A percentile compares a stretch with the other conserved stretches of the same genome.
phyloP scores from a whole-genome alignment of 176 grass and related monocot genomes.

The Otatea glauca region DNA sequence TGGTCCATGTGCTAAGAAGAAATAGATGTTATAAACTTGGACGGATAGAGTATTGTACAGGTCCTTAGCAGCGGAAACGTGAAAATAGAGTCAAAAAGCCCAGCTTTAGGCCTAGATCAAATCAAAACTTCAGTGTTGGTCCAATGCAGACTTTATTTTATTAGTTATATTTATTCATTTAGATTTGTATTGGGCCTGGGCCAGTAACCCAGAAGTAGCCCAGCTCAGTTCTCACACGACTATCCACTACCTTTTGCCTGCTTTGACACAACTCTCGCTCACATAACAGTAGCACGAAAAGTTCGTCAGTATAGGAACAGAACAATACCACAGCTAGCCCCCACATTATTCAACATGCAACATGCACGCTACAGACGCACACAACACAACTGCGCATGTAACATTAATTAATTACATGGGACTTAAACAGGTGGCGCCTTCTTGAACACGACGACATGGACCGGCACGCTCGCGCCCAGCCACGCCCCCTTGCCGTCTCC shows the following conservation, averaged over 20 bases:
- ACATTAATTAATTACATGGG: not conserved
- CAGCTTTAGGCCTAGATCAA: too few species aligned
- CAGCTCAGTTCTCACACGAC: not conserved
- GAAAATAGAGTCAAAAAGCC: too few species aligned
- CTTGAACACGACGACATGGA: slow-evolving; percentile 47
- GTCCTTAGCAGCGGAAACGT: too few species aligned
- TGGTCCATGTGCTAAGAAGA: too few species aligned
- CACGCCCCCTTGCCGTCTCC: slow-evolving; percentile 11
- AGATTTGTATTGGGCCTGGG: not conserved
- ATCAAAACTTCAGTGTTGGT: too few species aligned
- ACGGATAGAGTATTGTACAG: too few species aligned
- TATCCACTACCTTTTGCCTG: not conserved
- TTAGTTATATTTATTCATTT: too few species aligned
- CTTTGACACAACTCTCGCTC: not conserved
- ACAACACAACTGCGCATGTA: not conserved
- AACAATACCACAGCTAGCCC: not conserved
- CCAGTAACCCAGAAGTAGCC: not conserved
- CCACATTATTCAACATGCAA: slow-evolving; percentile 32
- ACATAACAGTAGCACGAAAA: not conserved
- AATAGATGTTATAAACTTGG: too few species aligned
- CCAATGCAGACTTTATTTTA: too few species aligned
- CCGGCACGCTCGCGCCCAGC: slow-evolving; percentile 26
- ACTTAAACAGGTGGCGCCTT: not conserved
- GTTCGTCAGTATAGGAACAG: not conserved
- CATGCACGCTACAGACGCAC: not conserved